phyloP scores from a whole-genome alignment of 371 early-diverging fungal genomes.

The Mucor sp. region DNA sequence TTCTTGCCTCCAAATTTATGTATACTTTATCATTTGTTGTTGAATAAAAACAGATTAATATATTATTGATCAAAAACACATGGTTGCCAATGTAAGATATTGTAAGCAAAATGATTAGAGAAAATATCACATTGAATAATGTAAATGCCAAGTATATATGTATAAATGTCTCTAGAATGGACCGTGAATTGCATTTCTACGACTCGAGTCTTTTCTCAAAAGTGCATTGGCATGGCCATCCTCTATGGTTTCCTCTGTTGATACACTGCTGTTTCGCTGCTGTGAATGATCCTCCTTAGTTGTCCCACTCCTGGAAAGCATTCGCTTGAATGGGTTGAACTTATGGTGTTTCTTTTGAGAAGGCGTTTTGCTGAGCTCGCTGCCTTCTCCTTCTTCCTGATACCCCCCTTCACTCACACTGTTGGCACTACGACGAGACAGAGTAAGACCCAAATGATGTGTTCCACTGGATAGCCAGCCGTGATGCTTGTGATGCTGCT shows the following conservation, averaged over 20 bases:
- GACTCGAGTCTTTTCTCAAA: neutral
- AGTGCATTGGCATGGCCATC: neutral
- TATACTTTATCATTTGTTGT: no score
- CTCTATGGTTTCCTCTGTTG: neutral
- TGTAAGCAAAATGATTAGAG: no score
- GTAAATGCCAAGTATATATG: no score
- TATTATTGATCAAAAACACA: no score
- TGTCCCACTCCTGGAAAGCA: neutral
- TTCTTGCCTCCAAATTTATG: no score
- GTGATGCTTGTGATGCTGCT: neutral
- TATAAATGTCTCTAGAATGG: neutral
- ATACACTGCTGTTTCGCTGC: neutral
- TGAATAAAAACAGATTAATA: no score
- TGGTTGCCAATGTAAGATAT: no score
- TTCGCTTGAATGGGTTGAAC: conserved; percentile 3
- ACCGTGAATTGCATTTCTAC: conserved; percentile 14
- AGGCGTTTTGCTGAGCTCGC: neutral
- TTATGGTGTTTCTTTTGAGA: neutral
- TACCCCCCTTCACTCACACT: neutral
- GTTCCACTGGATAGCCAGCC: neutral
- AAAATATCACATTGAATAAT: no score
- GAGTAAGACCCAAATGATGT: neutral
- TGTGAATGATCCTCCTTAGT: neutral
- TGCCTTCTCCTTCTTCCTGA: neutral
- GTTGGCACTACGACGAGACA: neutral